Evolutionary conservation across 2,329 filamentous ascomycete genomes (phyloP), one percentile per base, ranked within the genome.

Genomic region (Colletotrichum euphorbiae): DNA sequence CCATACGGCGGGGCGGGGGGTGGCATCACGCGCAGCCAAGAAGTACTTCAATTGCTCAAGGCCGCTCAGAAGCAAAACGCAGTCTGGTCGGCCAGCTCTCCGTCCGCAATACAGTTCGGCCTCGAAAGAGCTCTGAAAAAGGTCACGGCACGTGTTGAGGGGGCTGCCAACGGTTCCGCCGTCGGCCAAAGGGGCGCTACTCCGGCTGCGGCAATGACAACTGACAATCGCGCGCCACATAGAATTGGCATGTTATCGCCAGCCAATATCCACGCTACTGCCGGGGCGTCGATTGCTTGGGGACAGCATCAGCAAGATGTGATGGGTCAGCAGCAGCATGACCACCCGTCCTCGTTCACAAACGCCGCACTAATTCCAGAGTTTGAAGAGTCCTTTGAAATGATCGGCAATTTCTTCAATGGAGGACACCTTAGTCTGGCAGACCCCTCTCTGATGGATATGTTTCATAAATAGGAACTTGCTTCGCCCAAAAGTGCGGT

Each of bases 341-440:
- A 48, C 19, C 54, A 65, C n/a, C 36, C 42, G 4, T 55, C 62
- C 11, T 55, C 54, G 13, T 66, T 66, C 19, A 66, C 48, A 5
- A 62, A 62, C 12, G 43, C 42, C 12, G 59, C 62, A 24, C 42
- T 66, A 6, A 48, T 55, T 17, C 61, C 66, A 4, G 62, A 69
- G 15, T 66, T 66, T 45, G 66, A 69, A 40, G 54, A 36, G 4
- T 55, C 66, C 21, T 36, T 69, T 33, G 66, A 69, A 31, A 69
- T 62, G 54, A 69, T 69, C 33, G 66, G 65, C 31, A 60, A 60
- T 33, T 69, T 69, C 31, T 69, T 69, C 42, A 69, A 62, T 15
- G 66, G 66, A 4, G 66, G 66, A 21, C 66, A 69, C 33, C 66
- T 69, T 11, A 62, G 62, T 45, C 66, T 69, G n/a, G 66, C 61